Base-by-base conservation (phyloP, 2,329 filamentous ascomycete genomes). In the Trichoderma brevicompactum region DNA sequence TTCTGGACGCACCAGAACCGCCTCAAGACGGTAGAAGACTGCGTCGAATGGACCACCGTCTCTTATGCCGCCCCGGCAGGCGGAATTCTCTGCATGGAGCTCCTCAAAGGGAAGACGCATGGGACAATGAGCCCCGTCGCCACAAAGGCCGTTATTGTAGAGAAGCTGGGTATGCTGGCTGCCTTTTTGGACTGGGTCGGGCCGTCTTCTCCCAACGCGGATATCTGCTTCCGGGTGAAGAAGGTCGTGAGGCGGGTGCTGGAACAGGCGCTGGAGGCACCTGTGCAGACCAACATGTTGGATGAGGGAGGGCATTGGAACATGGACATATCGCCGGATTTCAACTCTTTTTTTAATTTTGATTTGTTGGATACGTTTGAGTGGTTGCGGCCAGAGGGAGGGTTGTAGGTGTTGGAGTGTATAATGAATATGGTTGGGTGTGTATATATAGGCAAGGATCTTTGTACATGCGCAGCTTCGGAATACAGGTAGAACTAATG, bases 361-460 rank as follows among this genome's bases (percentile, higher is more conserved):
- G 80, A 83, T 63, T 72, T 83, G 40, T 68, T 83, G 1, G 80
- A 83, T 67, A 83, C 81, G 0, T 83, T 81, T 70, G 79, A 82
- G 64, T 83, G 81, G 81, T 69, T 82, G 56, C 69, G 77, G 3
- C 64, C 64, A 17, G 61, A 64, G 32, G 52, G 41, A 17, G 15
- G 5, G 12, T 38, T 4, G 34, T 38, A 17, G 17, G 34, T 54
- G 3, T 54, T 41, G 36, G 34, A 7, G 36, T 7, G 36, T 38
- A 5, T 38, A 10, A 10, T 38, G 3, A 6, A 10, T 38, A 38
- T 38, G 36, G 36, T 6, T 6, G 36, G 23, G 5, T 28, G 23
- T 28, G 23, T 28, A 28, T 28, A 28, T 28, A 28, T 5, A 5
- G 23, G 23, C 23, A 28, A 28, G 5, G 23, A 28, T 3, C 5